phyloP scores from a whole-genome alignment of 345 rosid genomes.

The Euphorbia tirucalli region DNA sequence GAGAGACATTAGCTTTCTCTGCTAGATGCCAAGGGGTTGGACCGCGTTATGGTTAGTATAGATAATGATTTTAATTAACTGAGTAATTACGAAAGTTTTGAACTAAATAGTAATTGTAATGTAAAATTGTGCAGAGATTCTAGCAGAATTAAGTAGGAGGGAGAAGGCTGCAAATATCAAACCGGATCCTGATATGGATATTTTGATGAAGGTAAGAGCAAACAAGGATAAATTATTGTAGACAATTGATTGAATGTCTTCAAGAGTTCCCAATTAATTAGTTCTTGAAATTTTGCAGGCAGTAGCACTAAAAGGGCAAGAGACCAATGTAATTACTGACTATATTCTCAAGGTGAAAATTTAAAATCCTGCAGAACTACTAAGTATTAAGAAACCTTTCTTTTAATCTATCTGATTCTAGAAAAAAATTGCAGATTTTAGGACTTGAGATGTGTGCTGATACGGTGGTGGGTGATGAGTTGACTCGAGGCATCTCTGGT shows the following conservation, averaged over 20 bases:
- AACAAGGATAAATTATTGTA: too few relatives aligned
- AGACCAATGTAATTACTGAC: constrained; percentile 60
- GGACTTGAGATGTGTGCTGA: too few relatives aligned
- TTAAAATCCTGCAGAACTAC: too few relatives aligned
- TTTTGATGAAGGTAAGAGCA: constrained; percentile 66
- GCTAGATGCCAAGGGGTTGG: constrained; percentile 69
- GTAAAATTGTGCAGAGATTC: constrained; percentile 46
- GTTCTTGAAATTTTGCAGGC: constrained; percentile 41
- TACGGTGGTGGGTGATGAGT: too few relatives aligned
- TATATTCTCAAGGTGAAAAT: constrained; percentile 59
- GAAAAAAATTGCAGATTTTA: too few relatives aligned
- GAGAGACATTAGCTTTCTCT: constrained; percentile 73
- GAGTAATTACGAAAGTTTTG: too few relatives aligned
- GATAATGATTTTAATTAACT: too few relatives aligned
- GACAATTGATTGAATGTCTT: too few relatives aligned
- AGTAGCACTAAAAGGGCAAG: constrained; percentile 58
- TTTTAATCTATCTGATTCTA: too few relatives aligned
- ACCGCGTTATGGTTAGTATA: constrained; percentile 47
- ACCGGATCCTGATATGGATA: constrained; percentile 81
- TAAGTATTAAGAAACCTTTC: too few relatives aligned
- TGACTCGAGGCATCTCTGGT: too few relatives aligned
- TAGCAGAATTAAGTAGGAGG: constrained; percentile 61
- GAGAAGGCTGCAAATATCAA: constrained; percentile 75
- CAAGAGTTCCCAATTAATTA: not conserved
- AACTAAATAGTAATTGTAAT: not conserved